Conservation (phyloP, 495 filamentous ascomycete species). For the Annulohypoxylon maeteangense region DNA sequence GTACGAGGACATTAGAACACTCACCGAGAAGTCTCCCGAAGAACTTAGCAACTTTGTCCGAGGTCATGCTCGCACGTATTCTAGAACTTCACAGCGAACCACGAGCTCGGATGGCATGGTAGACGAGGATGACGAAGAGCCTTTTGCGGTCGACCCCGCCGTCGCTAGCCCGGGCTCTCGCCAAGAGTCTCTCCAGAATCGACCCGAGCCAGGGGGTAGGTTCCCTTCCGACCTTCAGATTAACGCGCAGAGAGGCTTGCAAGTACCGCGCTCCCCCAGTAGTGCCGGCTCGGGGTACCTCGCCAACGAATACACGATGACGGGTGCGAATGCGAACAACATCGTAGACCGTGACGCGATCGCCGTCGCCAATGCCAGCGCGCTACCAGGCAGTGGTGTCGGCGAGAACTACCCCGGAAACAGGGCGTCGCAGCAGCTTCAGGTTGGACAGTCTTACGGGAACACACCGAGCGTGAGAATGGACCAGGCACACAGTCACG, state of each 20-base stretch:
- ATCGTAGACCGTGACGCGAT: conserved; percentile 63
- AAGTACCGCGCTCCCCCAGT: conserved; percentile 77
- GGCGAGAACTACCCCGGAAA: conserved; percentile 39
- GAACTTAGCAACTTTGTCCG: conserved; percentile 88
- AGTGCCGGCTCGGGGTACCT: conserved; percentile 76
- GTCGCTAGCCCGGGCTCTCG: conserved; percentile 57
- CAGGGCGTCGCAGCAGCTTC: conserved; percentile 21
- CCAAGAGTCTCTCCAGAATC: conserved; percentile 61
- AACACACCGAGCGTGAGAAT: conserved; percentile 48
- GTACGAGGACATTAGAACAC: conserved; percentile 89
- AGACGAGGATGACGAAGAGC: conserved; percentile 88
- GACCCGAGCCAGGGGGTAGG: conserved; percentile 84
- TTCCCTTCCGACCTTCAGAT: conserved; percentile 90
- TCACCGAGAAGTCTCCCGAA: conserved; percentile 89
- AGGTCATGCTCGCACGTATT: conserved; percentile 77
- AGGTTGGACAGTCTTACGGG: conserved; percentile 48
- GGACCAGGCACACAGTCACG: conserved; percentile 51
- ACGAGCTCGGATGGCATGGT: conserved; percentile 77
- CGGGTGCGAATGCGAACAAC: conserved; percentile 21
- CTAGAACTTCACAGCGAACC: conserved; percentile 71
- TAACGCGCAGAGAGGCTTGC: conserved; percentile 74
- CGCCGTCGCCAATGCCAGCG: conserved; percentile 67
- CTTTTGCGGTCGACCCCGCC: conserved; percentile 71
- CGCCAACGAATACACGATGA: conserved; percentile 42
- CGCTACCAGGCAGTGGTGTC: conserved; percentile 61